Base-by-base conservation (phyloP, 2,329 filamentous ascomycete species). In the Aureobasidium mangrovei region DNA sequence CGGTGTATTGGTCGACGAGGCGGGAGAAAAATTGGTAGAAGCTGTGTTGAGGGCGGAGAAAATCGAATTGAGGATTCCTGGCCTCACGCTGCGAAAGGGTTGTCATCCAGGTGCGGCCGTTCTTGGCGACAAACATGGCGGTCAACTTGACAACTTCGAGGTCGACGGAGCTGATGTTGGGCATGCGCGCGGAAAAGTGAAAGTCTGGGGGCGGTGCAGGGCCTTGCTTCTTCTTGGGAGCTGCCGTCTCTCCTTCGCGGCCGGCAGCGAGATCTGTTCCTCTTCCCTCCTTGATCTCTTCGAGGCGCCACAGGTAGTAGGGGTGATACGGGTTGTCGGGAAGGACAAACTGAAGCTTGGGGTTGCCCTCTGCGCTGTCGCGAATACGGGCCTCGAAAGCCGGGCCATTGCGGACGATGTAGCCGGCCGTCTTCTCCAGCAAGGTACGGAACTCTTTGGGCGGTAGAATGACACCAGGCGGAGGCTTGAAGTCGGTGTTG, bases 1-100 rank as follows among this genome's bases (percentile, higher is more conserved):
- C 78, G n/a, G 86, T 86, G 70, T 97, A 97, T 68, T 98, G 93
- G 62, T 97, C 91, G 57, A 96, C 84, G 57, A 95, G 78, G 60
- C 91, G 83, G 62, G 89, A 88, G 71, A 96, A 97, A 74, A 93
- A 97, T 68, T 91, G 91, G 74, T 97, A 90, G 59, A 96, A 84
- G 64, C 88, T 95, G 74, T 98, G 93, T 65, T 95, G 94, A 12
- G 91, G 89, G 53, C 91, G 84, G 52, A 98, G 77, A 66, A 98
- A 98, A 70, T 96, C 90, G 69, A 97, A 98, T 68, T 98, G 91
- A 61, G 84, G 90, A 70, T 96, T 97, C 65, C 86, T 81, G 18
- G 86, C 80, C 73, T 98, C 91, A 60, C 88, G 83, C 72, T 95
- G 91, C 27, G 87, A 88, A 59, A 98, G 75, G 53, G 85, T 81